phyloP scores from a whole-genome alignment of 2,329 filamentous ascomycete species.

The Ophiocordyceps camponoti-floridani region DNA sequence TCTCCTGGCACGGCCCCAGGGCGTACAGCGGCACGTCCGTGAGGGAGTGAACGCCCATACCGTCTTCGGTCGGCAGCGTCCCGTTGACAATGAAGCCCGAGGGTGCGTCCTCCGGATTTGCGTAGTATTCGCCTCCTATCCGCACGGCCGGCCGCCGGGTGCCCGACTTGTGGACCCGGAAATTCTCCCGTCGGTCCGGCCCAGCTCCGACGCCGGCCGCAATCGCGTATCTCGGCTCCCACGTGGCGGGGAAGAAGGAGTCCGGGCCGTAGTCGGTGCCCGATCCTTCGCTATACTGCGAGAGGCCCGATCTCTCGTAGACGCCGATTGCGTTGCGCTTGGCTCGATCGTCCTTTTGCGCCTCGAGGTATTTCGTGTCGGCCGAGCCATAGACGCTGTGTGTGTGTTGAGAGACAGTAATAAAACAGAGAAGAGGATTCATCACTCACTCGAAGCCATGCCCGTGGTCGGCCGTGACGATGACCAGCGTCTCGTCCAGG shows the following conservation, averaged over 20 bases:
- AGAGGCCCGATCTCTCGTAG: constrained; percentile 56
- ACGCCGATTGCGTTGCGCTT: constrained; percentile 61
- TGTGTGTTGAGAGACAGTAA: background rate
- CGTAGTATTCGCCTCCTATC: constrained; percentile 40
- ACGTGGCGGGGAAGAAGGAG: constrained; percentile 63
- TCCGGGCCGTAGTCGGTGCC: constrained; percentile 55
- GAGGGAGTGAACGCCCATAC: constrained; percentile 57
- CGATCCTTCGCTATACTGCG: constrained; percentile 46
- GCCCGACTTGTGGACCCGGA: constrained; percentile 47
- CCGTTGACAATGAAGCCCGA: constrained; percentile 61
- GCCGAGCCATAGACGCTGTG: constrained; percentile 54
- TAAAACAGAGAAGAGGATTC: no score
- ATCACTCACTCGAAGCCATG: constrained; percentile 55
- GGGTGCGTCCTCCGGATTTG: constrained; percentile 46
- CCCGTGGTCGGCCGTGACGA: constrained; percentile 77
- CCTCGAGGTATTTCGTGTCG: constrained; percentile 59
- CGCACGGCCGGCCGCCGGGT: constrained; percentile 43
- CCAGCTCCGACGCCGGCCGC: constrained; percentile 53
- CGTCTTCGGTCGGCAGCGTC: constrained; percentile 44
- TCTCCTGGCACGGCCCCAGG: constrained; percentile 59
- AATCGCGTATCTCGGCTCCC: constrained; percentile 71
- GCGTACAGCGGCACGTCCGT: constrained; percentile 68
- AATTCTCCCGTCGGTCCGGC: constrained; percentile 64
- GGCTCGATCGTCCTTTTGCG: constrained; percentile 45
- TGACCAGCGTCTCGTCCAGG: constrained; percentile 57